phyloP scores from a whole-genome alignment of 2,329 filamentous ascomycete species.

The Calonectria montana region DNA sequence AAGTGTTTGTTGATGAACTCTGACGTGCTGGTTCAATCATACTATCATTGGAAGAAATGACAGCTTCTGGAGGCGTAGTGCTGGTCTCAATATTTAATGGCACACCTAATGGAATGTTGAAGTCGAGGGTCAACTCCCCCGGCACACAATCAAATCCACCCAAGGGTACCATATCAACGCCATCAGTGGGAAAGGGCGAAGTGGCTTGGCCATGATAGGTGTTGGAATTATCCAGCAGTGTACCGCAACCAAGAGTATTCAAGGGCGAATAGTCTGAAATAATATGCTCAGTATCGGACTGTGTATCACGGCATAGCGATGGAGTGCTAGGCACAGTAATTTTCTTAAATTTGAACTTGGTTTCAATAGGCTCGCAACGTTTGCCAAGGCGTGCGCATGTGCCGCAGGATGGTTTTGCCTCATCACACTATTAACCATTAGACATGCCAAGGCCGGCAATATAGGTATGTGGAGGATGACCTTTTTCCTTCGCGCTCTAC shows the following conservation, averaged over 20 bases:
- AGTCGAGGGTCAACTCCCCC: not conserved
- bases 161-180: not conserved
- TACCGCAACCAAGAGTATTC: not conserved
- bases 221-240: rapidly evolving
- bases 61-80: too few species aligned
- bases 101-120: not conserved
- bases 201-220: too few species aligned
- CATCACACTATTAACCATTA: slow-evolving; percentile 25
- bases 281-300: not conserved
- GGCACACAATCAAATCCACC: not conserved
- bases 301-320: not conserved
- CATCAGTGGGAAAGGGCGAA: not conserved
- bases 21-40: not conserved
- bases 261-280: not conserved
- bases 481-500: slow-evolving; percentile 32
- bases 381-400: slow-evolving; percentile 21
- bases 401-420: slow-evolving; percentile 25
- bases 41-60: not conserved
- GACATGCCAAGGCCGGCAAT: not conserved
- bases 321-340: not conserved
- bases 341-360: slow-evolving; percentile 14
- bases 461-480: not conserved
- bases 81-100: not conserved
- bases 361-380: slow-evolving; percentile 11
- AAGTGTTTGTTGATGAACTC: too few species aligned